Evolutionary conservation across 768 basidiomycete genomes (phyloP).

Genomic region (Sistotremastrum suecicum): DNA sequence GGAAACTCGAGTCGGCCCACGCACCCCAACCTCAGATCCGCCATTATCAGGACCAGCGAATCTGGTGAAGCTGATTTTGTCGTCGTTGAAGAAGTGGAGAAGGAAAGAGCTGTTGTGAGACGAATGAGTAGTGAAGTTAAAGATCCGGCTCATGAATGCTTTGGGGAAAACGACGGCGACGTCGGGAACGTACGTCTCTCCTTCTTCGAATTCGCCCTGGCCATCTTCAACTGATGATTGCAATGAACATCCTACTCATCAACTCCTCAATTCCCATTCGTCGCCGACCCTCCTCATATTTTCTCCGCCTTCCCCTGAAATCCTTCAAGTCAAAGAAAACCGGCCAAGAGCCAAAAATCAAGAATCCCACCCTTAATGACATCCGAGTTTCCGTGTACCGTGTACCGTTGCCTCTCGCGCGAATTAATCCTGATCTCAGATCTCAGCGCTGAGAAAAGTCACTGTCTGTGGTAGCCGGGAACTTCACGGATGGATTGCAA

Average conservation of each 20-base stretch:
- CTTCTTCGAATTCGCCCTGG: background rate
- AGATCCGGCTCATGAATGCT: constrained; percentile 51
- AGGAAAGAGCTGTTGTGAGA: constrained; percentile 36
- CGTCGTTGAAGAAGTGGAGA: constrained; percentile 40
- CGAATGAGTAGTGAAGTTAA: constrained; percentile 39
- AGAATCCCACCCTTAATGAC: no score
- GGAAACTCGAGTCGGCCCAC: constrained; percentile 53
- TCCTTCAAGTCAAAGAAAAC: constrained; percentile 30
- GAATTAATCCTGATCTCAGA: constrained; percentile 60
- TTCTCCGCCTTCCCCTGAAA: constrained; percentile 16
- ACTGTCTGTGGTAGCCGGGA: no score
- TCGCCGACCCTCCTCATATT: constrained; percentile 32
- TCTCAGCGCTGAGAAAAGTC: constrained; percentile 59
- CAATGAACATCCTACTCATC: constrained; percentile 59
- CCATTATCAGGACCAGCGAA: constrained; percentile 57
- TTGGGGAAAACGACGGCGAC: constrained; percentile 41
- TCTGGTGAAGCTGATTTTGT: constrained; percentile 50
- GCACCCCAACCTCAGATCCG: constrained; percentile 43
- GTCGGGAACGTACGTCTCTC: constrained; percentile 53
- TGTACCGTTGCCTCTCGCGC: constrained; percentile 31
- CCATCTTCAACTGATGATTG: background rate
- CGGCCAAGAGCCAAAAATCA: constrained; percentile 64
- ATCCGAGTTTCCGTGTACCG: constrained; percentile 77
- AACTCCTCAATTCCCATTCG: constrained; percentile 40
- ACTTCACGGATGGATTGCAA: no score